Conservation (phyloP, 257 asterid genomes). For the Nicotiana attenuata region DNA sequence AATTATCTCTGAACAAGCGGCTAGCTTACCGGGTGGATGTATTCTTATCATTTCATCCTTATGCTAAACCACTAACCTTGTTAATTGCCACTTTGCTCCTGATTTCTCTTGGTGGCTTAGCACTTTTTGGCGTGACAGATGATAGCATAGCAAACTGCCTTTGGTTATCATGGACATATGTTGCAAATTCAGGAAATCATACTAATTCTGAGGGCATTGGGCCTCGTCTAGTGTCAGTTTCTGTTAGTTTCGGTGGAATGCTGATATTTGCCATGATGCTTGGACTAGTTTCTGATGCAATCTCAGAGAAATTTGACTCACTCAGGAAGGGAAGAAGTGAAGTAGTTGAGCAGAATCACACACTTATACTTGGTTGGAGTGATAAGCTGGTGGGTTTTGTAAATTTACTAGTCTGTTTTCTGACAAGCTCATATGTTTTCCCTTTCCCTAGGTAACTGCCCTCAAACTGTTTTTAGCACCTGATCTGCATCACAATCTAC, state of each 20-base stretch:
- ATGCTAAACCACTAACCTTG: slow-evolving; percentile 76
- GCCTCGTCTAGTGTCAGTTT: slow-evolving; percentile 66
- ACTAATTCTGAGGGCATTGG: slow-evolving; percentile 76
- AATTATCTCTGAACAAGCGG: slow-evolving; percentile 65
- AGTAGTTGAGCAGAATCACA: slow-evolving; percentile 84
- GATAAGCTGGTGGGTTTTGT: slow-evolving; percentile 65
- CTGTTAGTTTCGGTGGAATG: slow-evolving; percentile 90
- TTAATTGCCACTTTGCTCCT: slow-evolving; percentile 71
- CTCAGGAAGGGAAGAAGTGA: slow-evolving; percentile 91
- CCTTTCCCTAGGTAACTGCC: neutral
- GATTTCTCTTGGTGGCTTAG: slow-evolving; percentile 72
- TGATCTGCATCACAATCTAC: neutral
- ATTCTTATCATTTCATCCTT: slow-evolving; percentile 74
- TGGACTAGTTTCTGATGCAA: slow-evolving; percentile 89
- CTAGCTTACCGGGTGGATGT: slow-evolving; percentile 68
- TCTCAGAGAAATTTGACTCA: slow-evolving; percentile 89
- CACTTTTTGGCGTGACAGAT: slow-evolving; percentile 76
- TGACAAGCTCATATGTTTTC: neutral
- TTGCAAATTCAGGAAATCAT: slow-evolving; percentile 80
- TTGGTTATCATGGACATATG: slow-evolving; percentile 88
- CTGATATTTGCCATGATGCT: slow-evolving; percentile 97
- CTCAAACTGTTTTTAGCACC: neutral
- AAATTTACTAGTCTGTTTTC: neutral
- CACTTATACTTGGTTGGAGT: slow-evolving; percentile 93
- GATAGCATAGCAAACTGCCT: slow-evolving; percentile 69